phyloP scores from a whole-genome alignment of 176 grass and related monocot species.

The Chloris gayana region DNA sequence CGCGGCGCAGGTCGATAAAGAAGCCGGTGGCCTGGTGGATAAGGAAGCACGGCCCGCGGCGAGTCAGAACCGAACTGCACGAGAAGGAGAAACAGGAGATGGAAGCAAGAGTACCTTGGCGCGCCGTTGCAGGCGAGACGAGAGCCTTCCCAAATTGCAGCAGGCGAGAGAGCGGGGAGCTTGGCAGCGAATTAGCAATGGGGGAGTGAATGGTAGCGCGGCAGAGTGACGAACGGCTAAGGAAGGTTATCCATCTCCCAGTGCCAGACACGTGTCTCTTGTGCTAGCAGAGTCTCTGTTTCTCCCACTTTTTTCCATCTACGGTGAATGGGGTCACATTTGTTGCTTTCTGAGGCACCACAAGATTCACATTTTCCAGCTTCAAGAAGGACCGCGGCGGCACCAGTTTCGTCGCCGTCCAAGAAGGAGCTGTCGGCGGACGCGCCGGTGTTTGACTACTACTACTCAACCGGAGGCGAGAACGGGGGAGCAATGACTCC shows the following conservation, averaged over 20 bases:
- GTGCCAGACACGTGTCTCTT: neutral
- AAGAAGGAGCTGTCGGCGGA: constrained; percentile 69
- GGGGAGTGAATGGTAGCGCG: neutral
- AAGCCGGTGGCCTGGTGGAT: constrained; percentile 3
- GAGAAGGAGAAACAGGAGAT: neutral
- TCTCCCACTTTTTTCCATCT: no score
- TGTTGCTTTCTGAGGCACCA: no score
- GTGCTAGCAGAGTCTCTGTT: no score
- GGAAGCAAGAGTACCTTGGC: neutral
- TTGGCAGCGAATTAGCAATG: neutral
- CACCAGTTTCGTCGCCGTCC: neutral
- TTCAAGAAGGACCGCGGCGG: no score
- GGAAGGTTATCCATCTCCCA: neutral
- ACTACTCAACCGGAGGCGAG: constrained; percentile 23
- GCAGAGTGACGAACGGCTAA: neutral
- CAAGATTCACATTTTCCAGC: no score
- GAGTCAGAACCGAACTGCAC: neutral
- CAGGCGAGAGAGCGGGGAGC: neutral
- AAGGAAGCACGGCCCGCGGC: neutral
- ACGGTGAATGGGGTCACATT: no score
- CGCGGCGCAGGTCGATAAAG: no score
- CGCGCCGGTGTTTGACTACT: constrained; percentile 66
- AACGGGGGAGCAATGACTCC: constrained; percentile 37
- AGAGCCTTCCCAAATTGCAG: neutral
- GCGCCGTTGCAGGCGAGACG: neutral